Conservation (phyloP, 345 rosid species). For the Ricinus communis region DNA sequence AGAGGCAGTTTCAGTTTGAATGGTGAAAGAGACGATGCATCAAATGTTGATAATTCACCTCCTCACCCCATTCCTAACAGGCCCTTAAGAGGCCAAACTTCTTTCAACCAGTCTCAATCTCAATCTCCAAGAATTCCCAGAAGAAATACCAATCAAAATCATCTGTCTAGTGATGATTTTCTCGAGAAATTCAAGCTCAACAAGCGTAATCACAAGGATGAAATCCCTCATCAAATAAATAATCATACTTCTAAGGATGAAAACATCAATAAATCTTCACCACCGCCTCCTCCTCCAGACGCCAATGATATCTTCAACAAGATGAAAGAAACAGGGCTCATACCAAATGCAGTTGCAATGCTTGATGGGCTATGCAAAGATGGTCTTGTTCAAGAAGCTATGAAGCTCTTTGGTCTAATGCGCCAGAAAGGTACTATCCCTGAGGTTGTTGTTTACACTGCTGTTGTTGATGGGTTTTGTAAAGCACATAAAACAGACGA, state of each 20-base stretch:
- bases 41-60: slow-evolving; percentile 5
- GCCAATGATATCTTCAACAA: slow-evolving; percentile 63
- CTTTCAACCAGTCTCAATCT: not conserved
- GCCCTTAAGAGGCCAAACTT: slow-evolving; percentile 11
- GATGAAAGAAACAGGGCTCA: slow-evolving; percentile 90
- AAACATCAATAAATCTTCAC: too few species aligned
- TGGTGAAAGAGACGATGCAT: not conserved
- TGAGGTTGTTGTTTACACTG: slow-evolving; percentile 87
- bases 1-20: not conserved
- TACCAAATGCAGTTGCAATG: slow-evolving; percentile 91
- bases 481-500: slow-evolving; percentile 73
- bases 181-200: slow-evolving; percentile 27
- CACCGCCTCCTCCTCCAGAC: slow-evolving; percentile 13
- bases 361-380: slow-evolving; percentile 96
- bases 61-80: slow-evolving; percentile 25
- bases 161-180: slow-evolving; percentile 19
- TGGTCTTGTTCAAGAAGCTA: slow-evolving; percentile 83
- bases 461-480: slow-evolving; percentile 87
- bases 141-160: not conserved
- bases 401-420: slow-evolving; percentile 82
- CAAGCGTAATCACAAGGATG: not conserved
- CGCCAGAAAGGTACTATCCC: slow-evolving; percentile 87
- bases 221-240: not conserved
- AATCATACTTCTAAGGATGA: not conserved
- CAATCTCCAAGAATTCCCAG: not conserved